Evolutionary conservation across 169 alveolate genomes (phyloP), one percentile per base, ranked within the genome.

Genomic region (Neospora caninum): DNA sequence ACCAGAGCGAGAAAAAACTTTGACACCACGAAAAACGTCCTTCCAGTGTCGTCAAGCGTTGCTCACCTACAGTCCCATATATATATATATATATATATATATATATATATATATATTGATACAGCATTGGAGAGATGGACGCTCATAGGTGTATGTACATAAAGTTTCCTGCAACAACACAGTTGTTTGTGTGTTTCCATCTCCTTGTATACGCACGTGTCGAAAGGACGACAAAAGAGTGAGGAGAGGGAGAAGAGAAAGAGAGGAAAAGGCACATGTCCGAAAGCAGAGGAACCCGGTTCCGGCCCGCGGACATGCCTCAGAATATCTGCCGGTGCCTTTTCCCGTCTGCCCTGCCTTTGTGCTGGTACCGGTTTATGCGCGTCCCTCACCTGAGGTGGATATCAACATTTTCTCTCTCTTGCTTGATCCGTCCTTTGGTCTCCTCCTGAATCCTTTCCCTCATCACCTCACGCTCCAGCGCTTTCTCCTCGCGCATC

Each of bases 321-420:
- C n/a, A n/a, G n/a, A n/a, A n/a, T n/a, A n/a, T n/a, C n/a, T n/a
- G n/a, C n/a, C n/a, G n/a, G n/a, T n/a, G n/a, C n/a, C n/a, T n/a
- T n/a, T n/a, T n/a, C n/a, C n/a, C n/a, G n/a, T n/a, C n/a, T n/a
- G n/a, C n/a, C n/a, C n/a, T n/a, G n/a, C n/a, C n/a, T n/a, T n/a
- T n/a, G n/a, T n/a, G n/a, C n/a, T n/a, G n/a, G n/a, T n/a, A n/a
- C n/a, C n/a, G n/a, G n/a, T n/a, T n/a, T n/a, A n/a, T n/a, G n/a
- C n/a, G n/a, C n/a, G n/a, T n/a, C n/a, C 9, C 96, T 96, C 92
- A 96, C 97, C 97, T 94, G 67, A 98, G 97, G 64, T 96, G 97
- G 10, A 98, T 98, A 43, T 96, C 97, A 67, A 98, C 96, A 92
- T 97, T 98, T 94, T 98, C 99, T 53, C 98, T 94, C 93, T 98